Base-by-base conservation (phyloP, 1,284 basidiomycete species). In the Melampsora medusae region DNA sequence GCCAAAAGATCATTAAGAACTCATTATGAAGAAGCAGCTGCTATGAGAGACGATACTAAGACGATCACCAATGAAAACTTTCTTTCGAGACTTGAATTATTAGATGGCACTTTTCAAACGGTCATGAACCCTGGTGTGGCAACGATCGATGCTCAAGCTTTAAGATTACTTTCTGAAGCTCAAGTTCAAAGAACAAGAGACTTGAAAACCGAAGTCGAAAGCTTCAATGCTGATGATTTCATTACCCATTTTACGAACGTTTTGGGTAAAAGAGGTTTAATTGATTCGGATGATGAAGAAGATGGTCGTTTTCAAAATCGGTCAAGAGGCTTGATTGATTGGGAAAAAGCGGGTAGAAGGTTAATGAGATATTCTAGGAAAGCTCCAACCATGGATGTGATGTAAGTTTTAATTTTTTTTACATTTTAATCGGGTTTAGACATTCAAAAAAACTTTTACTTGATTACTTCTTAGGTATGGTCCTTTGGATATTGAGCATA, bases 211-310 rank as follows among this genome's bases (percentile, higher is more conserved):
- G 91, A 91, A 71, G 87, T 87, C 0, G 90, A 90, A 66, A 88
- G 88, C 19, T 93, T 94, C 81, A 92, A 94, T 81, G 85, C 90
- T 46, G 91, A 92, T 78, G 92, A 93, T 77, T 93, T 92, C 79
- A 85, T 94, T 62, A 83, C 87, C 1, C 89, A 89, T 79, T 85
- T 93, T 28, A 84, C 90, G 65, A 86, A 84, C 12, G 90, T 88
- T 79, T 89, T 92, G 89, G 90, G 90, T 22, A 89, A 90, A 1
- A 85, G 86, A 19, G 48, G 78, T 16, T 50, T 65, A n/a, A 48
- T 86, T 86, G 76, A 80, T 80, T 86, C 80, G 28, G 59, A 67
- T 80, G 80, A 84, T 85, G 78, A 80, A 82, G 35, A 78, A 60
- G 82, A 82, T 46, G 46, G 35, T n/a, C 35, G 48, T n/a, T 4